Evolutionary conservation across 176 grass and related monocot species (phyloP).

Genomic region (Otatea glauca): DNA sequence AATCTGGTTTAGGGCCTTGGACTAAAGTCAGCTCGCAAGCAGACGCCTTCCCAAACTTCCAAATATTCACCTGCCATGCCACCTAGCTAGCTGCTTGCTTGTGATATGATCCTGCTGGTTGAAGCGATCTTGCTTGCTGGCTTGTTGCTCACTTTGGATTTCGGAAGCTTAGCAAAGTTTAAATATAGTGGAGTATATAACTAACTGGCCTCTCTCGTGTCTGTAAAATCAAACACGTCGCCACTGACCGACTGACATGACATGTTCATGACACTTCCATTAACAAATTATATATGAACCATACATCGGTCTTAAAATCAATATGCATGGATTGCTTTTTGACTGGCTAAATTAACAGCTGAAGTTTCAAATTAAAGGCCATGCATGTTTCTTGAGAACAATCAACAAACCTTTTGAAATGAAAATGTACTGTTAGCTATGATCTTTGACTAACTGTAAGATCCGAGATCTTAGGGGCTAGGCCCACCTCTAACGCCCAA

Average conservation of each 20-base stretch:
- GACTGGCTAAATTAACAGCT: background rate
- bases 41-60: conserved; percentile 73
- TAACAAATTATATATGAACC: background rate
- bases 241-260: conserved; percentile 5
- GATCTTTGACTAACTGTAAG: no score
- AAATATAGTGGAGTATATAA: background rate
- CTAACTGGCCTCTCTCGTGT: background rate
- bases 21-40: conserved; percentile 94
- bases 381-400: background rate
- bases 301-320: background rate
- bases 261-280: conserved; percentile 1
- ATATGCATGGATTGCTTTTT: background rate
- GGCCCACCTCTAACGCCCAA: no score
- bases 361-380: background rate
- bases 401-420: background rate
- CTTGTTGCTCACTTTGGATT: conserved; percentile 14
- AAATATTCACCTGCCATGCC: conserved; percentile 82
- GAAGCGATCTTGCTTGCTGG: conserved; percentile 37
- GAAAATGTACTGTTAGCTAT: background rate
- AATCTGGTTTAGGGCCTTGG: conserved; percentile 42
- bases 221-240: conserved; percentile 27
- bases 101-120: conserved; percentile 26
- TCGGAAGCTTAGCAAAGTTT: background rate
- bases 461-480: no score
- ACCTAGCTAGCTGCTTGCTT: conserved; percentile 2